phyloP scores from a whole-genome alignment of 371 early-diverging fungal species.

The Lichtheimia hyalospora region DNA sequence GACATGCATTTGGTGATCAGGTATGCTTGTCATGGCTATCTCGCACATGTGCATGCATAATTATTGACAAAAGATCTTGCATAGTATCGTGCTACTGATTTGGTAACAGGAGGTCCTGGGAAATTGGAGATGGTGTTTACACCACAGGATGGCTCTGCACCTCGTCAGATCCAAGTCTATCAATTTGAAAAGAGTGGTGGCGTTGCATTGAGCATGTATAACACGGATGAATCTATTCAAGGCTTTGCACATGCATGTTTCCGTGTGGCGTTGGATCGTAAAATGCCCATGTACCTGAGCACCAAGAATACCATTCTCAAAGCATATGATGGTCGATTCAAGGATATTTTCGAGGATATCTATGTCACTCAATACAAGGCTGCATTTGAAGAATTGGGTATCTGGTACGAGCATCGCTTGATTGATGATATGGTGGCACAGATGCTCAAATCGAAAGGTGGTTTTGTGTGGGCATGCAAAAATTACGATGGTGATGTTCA shows the following conservation, averaged over 20 bases:
- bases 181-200: conserved; percentile 81
- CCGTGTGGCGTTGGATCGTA: conserved; percentile 81
- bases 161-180: conserved; percentile 68
- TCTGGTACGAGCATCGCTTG: conserved; percentile 97
- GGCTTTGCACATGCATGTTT: conserved; percentile 95
- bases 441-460: conserved; percentile 90
- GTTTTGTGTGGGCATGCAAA: conserved; percentile 95
- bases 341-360: conserved; percentile 92
- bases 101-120: conserved; percentile 86
- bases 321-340: conserved; percentile 96
- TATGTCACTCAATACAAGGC: conserved; percentile 78
- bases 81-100: conserved; percentile 93
- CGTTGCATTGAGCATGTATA: conserved; percentile 95
- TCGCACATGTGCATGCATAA: neutral
- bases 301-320: conserved; percentile 98
- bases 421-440: conserved; percentile 99
- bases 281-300: conserved; percentile 91
- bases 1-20: conserved; percentile 97
- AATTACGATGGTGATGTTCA: conserved; percentile 96
- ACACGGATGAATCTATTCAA: conserved; percentile 85
- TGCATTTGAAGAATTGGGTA: conserved; percentile 70
- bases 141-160: conserved; percentile 73
- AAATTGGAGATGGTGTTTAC: conserved; percentile 87
- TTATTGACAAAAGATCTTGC: neutral
- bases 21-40: conserved; percentile 30